These are phyloP conservation scores for Aureobasidium uvarum DNA, from an alignment of 2,329 filamentous ascomycete genomes.

Conservation along the genomic window DNA sequence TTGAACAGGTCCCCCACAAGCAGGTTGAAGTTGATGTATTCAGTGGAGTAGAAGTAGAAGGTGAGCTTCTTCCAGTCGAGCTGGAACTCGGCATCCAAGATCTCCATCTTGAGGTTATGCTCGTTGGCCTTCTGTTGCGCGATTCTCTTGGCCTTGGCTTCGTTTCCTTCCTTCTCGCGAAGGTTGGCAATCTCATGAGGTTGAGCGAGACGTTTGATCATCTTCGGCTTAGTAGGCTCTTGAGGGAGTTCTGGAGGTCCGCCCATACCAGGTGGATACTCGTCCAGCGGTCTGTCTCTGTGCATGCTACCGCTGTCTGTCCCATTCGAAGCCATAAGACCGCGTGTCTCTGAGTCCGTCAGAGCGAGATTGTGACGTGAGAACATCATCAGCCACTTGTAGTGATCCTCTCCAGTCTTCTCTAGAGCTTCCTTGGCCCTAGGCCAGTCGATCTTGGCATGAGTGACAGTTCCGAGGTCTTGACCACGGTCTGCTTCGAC, in stretches of 20 bases:
- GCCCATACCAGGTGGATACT: conserved; percentile 26
- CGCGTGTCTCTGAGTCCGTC: conserved; percentile 23
- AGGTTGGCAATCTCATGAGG: conserved; percentile 85
- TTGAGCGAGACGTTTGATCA: conserved; percentile 93
- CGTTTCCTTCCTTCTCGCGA: conserved; percentile 93
- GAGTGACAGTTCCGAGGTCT: conserved; percentile 88
- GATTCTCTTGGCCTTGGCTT: conserved; percentile 94
- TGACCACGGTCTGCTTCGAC: conserved; percentile 96
- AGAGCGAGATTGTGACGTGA: conserved; percentile 48
- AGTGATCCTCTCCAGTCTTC: conserved; percentile 90
- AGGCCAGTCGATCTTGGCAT: conserved; percentile 83
- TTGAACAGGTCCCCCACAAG: conserved; percentile 98
- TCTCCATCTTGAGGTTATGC: conserved; percentile 95
- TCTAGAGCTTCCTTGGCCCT: conserved; percentile 86
- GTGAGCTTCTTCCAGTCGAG: conserved; percentile 99
- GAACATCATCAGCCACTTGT: conserved; percentile 99
- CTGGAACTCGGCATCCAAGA: conserved; percentile 96
- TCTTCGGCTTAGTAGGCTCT: conserved; percentile 81
- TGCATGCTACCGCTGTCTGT: background rate
- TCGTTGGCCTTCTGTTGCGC: conserved; percentile 97
- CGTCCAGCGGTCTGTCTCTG: conserved; percentile 14
- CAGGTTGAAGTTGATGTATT: conserved; percentile 99
- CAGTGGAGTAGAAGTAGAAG: conserved; percentile 97
- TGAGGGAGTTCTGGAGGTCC: conserved; percentile 19
- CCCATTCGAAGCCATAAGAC: conserved; percentile 61